phyloP scores from a whole-genome alignment of 225 moss, liverwort and hornwort species.

The Neckera pumila region DNA sequence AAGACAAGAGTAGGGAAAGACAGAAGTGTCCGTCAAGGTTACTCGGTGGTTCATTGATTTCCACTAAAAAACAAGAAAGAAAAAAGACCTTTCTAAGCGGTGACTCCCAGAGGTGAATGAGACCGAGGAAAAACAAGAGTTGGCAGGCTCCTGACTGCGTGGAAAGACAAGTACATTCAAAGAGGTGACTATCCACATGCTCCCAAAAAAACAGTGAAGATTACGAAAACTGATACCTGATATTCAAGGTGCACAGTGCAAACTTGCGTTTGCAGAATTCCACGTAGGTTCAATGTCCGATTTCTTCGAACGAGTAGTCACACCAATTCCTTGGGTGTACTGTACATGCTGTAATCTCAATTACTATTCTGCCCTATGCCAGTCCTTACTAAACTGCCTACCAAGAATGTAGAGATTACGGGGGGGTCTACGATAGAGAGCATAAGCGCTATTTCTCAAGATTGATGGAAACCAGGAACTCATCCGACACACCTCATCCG shows the following conservation, averaged over 20 bases:
- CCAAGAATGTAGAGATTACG: neutral
- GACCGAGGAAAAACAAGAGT: neutral
- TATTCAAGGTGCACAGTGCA: neutral
- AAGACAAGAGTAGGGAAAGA: no score
- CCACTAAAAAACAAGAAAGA: neutral
- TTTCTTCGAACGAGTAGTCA: neutral
- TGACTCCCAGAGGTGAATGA: neutral
- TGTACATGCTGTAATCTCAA: slow-evolving; percentile 9
- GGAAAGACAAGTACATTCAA: neutral
- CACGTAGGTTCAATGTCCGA: neutral
- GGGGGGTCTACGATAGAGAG: neutral
- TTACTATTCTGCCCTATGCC: neutral
- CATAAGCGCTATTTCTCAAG: neutral
- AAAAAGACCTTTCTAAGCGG: neutral
- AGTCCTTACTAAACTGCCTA: neutral
- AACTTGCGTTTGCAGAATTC: neutral
- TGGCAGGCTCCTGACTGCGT: neutral
- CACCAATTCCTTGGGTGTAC: neutral
- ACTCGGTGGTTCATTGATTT: neutral
- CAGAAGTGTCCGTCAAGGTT: neutral
- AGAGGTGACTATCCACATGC: neutral
- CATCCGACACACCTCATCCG: neutral
- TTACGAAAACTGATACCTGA: neutral
- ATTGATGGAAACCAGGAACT: neutral
- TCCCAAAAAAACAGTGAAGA: neutral